Evolutionary conservation across 129 eudicot genomes (phyloP).

Genomic region (Calendula officinalis): DNA sequence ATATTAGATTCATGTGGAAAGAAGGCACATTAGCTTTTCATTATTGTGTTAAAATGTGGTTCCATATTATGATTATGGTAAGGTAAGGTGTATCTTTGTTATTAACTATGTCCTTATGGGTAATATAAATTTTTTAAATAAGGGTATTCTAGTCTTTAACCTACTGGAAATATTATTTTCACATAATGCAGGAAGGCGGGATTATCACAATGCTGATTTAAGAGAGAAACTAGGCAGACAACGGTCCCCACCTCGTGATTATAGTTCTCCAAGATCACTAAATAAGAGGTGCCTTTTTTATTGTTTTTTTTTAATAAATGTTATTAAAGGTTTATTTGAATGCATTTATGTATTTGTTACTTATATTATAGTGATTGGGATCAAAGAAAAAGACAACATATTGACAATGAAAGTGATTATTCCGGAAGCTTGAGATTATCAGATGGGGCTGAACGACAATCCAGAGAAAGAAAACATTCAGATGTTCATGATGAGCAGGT

Average conservation of each 20-base stretch:
- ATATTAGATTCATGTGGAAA: constrained; percentile 8
- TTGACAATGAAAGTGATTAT: constrained; percentile 57
- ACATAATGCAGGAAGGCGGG: constrained; percentile 63
- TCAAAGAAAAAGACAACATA: constrained; percentile 42
- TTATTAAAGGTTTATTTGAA: neutral
- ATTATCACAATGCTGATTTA: constrained; percentile 54
- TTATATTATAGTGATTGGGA: constrained; percentile 44
- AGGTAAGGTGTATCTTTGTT: constrained; percentile 55
- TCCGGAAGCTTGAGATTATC: constrained; percentile 49
- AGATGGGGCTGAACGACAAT: constrained; percentile 49
- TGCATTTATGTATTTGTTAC: neutral
- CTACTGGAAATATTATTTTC: constrained; percentile 21
- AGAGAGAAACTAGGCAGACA: constrained; percentile 71
- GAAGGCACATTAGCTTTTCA: no score
- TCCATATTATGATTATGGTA: constrained; percentile 19
- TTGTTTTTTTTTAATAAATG: no score
- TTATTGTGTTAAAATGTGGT: no score
- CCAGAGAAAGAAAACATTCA: constrained; percentile 39
- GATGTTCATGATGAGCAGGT: constrained; percentile 60
- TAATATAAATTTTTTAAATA: constrained; percentile 6
- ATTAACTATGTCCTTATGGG: constrained; percentile 24
- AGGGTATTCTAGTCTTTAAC: constrained; percentile 15
- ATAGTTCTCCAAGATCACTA: constrained; percentile 43
- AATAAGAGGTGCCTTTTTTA: constrained; percentile 44
- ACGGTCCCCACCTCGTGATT: constrained; percentile 63